These are phyloP conservation scores for Yarrowia deformans DNA, from an alignment of 805 yeast species.

Conservation along the genomic window DNA sequence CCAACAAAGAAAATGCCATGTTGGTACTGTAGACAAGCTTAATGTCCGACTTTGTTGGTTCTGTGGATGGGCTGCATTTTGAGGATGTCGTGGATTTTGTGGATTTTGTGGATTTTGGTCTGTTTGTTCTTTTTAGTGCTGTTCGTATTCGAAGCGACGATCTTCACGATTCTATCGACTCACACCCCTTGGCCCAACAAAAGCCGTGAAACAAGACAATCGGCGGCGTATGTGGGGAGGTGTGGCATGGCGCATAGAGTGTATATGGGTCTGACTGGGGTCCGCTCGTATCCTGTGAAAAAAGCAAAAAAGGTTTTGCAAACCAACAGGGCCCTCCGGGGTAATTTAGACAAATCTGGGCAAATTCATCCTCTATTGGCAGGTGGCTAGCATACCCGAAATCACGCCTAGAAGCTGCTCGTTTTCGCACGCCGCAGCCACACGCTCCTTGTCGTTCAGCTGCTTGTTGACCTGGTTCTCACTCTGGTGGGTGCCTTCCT, in stretches of 20 bases:
- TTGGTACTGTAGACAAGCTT: neutral
- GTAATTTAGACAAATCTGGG: neutral
- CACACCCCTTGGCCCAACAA: slow-evolving; percentile 1
- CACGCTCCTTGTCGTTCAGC: slow-evolving; percentile 95
- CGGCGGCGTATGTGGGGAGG: neutral
- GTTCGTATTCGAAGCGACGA: neutral
- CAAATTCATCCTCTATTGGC: slow-evolving; percentile 50
- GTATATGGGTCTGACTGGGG: neutral
- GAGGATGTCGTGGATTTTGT: neutral
- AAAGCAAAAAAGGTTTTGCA: slow-evolving; percentile 17
- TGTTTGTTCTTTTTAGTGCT: no score
- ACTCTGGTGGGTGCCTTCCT: slow-evolving; percentile 94
- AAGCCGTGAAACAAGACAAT: neutral
- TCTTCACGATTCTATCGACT: neutral
- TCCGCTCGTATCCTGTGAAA: slow-evolving; percentile 28
- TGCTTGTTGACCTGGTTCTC: slow-evolving; percentile 96
- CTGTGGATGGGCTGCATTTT: neutral
- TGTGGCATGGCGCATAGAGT: neutral
- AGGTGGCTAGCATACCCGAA: slow-evolving; percentile 87
- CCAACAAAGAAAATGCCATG: slow-evolving; percentile 8
- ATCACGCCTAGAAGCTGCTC: slow-evolving; percentile 90
- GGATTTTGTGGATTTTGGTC: neutral
- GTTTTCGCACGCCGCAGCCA: slow-evolving; percentile 98
- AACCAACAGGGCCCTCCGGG: slow-evolving; percentile 1
- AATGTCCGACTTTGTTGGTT: slow-evolving; percentile 12